Base-by-base conservation (phyloP, 2,329 filamentous ascomycete species). In the Fusarium sp. region DNA sequence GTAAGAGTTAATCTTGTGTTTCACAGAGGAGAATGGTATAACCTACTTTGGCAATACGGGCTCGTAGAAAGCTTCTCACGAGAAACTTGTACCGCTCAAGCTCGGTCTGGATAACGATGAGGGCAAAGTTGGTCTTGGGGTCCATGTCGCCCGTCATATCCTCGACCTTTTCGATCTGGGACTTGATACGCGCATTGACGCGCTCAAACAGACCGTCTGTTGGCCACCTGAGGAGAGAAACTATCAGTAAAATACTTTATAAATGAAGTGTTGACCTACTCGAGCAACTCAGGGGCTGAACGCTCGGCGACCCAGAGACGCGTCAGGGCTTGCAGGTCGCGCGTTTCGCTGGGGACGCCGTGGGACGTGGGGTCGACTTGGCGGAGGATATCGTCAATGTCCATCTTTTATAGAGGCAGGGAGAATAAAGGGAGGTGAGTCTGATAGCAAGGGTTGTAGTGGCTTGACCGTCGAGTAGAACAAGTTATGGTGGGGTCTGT, bases 21-120 rank as follows among this genome's bases (percentile, higher is more conserved):
- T 6, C 6, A 29, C 26, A 19, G 34, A 22, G 28, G 19, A 11
- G 19, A 29, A 1, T n/a, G 2, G 32, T 7, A 6, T 22, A 13
- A 70, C 57, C 60, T 79, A 92, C 91, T 85, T 99, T 98, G 50
- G 91, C 87, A 54, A 98, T 88, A n/a, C 95, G 85, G 9, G 91
- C 88, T 49, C 96, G 85, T 53, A 99, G 78, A 65, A 94, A 90
- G 65, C 91, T 90, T 59, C 95, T 85, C 15, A 98, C 85, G 22
- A 99, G 83, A 73, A 93, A 99, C 79, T 97, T 97, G 78, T 91
- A 96, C 41, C 95, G 85, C 75, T 97, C 93, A 51, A 99, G 85
- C 79, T 99, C 95, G 7, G 96, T 98, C 80, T 99, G 95, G 51
- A 97, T 88, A 61, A 99, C 90, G 44, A 97, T 97, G 72, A 98